Evolutionary conservation across 2,329 filamentous ascomycete genomes (phyloP), one percentile per base, ranked within the genome.

Genomic region (Purpureocillium lavendulum): DNA sequence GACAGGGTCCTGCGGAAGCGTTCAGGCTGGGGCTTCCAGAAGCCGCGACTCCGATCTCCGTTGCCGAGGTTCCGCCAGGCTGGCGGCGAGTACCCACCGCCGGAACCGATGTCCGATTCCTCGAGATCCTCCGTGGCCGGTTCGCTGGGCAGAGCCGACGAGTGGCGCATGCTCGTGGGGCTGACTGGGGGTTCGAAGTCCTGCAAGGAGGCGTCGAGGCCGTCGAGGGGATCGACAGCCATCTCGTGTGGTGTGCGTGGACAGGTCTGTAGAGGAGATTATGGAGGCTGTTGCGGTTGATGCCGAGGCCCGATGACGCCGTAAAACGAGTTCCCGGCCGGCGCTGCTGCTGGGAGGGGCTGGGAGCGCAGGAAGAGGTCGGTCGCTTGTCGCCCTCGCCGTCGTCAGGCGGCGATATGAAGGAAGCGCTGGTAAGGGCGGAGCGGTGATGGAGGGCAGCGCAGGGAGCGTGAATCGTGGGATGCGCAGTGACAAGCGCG

Each of bases 1-100:
- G 41, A 43, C 12, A 32, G 21, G 11, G 18, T 31, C 8, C 43
- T 46, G 33, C 26, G 29, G 13, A 35, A 38, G 24, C 32, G 37
- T 14, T 40, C 30, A 9, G 35, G 42, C 16, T 36, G 44, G 14
- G 42, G 43, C 39, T 28, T 71, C 71, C 82, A 80, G 56, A 80
- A 78, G 46, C 73, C 73, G 52, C 66, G 73, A 57, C 68, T 75
- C 54, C 70, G 67, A 48, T 69, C 67, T 51, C 73, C 75, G 67
- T 76, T 77, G 64, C 66, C 70, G 59, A 77, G 71, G 48, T 73
- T 72, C 54, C 71, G 67, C 75, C 75, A 79, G 35, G 75, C 75
- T 46, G 75, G 75, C 41, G 75, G 75, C 53, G 70, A 76, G 64
- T 73, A 79, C 45, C 73, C 73, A 67, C 71, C 72, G 52, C 48